These are phyloP conservation scores for Kluyveromyces aestuarii DNA, from an alignment of 805 yeast genomes.

Conservation along the genomic window DNA sequence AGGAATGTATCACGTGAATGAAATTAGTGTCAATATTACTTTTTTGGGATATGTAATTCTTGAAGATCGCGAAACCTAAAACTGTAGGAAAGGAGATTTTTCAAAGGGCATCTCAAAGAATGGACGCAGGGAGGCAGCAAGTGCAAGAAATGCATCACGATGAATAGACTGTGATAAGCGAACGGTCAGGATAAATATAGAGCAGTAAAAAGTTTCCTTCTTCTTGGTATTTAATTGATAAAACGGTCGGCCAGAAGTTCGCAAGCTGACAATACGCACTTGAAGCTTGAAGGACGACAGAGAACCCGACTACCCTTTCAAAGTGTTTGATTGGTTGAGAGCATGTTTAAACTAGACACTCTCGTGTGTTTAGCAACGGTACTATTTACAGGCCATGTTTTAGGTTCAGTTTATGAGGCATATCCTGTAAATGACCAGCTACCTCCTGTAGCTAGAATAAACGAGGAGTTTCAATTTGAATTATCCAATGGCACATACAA, in stretches of 20 bases:
- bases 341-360: neutral
- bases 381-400: neutral
- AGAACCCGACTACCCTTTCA: neutral
- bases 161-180: no score
- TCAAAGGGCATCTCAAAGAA: neutral
- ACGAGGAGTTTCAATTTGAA: constrained; percentile 51
- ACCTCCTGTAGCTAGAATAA: constrained; percentile 79
- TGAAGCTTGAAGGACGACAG: neutral
- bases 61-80: neutral
- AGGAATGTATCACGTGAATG: neutral
- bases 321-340: neutral
- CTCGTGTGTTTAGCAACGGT: neutral
- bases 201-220: no score
- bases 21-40: neutral
- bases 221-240: no score
- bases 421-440: constrained; percentile 49
- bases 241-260: no score
- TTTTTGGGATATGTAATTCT: neutral
- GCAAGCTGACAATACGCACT: neutral
- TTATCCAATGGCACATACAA: constrained; percentile 63
- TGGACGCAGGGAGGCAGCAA: neutral
- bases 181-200: no score
- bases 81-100: neutral
- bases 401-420: constrained; percentile 23
- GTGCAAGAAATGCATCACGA: neutral